phyloP scores from a whole-genome alignment of 176 grass and related monocot genomes.

The Hordeum vulgare region DNA sequence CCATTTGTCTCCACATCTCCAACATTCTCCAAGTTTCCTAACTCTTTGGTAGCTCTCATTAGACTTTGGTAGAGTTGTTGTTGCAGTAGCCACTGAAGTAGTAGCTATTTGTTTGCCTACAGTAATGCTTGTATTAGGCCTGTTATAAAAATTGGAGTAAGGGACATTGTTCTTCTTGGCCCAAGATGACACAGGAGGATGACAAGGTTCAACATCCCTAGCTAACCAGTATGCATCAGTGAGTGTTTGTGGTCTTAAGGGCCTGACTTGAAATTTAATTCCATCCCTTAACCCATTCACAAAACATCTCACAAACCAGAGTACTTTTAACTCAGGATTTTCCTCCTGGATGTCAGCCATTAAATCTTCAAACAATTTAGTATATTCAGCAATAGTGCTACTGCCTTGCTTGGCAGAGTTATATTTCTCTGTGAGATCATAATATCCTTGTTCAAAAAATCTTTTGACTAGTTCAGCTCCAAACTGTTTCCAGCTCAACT shows the following conservation, averaged over 20 bases:
- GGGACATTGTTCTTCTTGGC: too few species aligned
- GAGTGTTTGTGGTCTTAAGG: background rate
- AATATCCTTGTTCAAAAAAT: background rate
- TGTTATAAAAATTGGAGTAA: too few species aligned
- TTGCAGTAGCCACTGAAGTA: too few species aligned
- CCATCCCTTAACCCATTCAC: background rate
- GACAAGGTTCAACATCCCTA: background rate
- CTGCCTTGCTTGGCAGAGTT: background rate
- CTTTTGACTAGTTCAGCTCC: background rate
- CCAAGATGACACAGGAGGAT: too few species aligned
- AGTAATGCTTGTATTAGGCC: too few species aligned
- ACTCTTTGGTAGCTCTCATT: accelerated
- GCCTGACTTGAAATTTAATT: background rate
- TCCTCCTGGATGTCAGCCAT: background rate
- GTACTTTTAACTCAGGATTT: background rate
- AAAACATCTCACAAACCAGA: too few species aligned
- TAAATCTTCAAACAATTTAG: background rate
- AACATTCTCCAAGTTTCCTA: too few species aligned
- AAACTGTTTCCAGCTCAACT: too few species aligned
- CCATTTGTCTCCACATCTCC: too few species aligned
- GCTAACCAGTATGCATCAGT: background rate
- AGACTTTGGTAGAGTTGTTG: accelerated
- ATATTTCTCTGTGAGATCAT: background rate
- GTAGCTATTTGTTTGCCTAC: too few species aligned
- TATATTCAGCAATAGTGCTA: background rate